Conservation (phyloP, 2,329 filamentous ascomycete genomes). For the Diaporthe sp. region DNA sequence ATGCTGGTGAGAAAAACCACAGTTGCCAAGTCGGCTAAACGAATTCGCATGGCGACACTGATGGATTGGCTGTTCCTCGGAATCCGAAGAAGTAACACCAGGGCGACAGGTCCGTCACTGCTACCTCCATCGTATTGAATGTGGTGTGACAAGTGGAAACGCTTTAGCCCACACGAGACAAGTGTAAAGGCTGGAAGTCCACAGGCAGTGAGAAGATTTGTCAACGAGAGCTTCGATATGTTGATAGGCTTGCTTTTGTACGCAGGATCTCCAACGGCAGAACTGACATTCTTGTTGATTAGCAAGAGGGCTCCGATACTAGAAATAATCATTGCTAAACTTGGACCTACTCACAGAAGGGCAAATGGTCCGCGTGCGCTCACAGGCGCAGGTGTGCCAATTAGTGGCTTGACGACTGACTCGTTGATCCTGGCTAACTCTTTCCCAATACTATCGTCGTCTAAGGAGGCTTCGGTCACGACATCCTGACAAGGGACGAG, state of each 20-base stretch:
- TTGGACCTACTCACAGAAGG: constrained; percentile 18
- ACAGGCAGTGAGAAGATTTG: neutral
- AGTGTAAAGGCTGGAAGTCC: constrained; percentile 6
- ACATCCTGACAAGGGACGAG: neutral
- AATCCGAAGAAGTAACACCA: constrained; percentile 20
- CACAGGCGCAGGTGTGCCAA: fast-evolving
- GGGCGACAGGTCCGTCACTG: neutral
- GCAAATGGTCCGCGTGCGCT: neutral
- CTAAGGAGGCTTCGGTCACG: neutral
- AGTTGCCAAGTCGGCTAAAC: constrained; percentile 18
- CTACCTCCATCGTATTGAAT: constrained; percentile 4
- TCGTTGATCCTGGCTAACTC: neutral
- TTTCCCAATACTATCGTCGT: neutral
- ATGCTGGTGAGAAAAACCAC: constrained; percentile 19
- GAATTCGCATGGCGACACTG: constrained; percentile 29
- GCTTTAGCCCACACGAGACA: neutral
- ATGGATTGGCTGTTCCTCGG: constrained; percentile 20
- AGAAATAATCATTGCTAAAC: no score
- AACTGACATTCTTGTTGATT: neutral
- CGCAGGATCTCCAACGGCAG: constrained; percentile 11
- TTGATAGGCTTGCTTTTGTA: constrained; percentile 1
- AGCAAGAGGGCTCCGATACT: neutral
- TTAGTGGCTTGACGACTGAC: neutral
- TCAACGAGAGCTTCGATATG: neutral
- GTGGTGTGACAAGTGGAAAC: constrained; percentile 32